Evolutionary conservation across 2,329 filamentous ascomycete species (phyloP).

Genomic region (Colletotrichum godetiae): DNA sequence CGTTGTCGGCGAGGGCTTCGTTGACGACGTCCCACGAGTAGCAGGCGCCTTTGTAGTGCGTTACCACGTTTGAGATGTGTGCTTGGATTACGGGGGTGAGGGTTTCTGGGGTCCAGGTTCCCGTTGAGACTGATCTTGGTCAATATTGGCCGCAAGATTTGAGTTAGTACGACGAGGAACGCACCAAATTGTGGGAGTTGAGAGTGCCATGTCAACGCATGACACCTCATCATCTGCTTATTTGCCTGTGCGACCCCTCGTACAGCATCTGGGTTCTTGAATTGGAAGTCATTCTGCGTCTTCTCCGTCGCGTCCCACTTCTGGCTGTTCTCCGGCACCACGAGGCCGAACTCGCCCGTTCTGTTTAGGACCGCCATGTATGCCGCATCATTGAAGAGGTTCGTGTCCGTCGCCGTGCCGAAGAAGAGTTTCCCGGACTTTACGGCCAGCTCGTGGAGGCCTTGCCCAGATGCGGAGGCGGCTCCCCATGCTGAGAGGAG

Average conservation of each 20-base stretch:
- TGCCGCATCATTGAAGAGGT: slow-evolving; percentile 57
- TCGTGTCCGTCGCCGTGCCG: slow-evolving; percentile 69
- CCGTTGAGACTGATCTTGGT: slow-evolving; percentile 66
- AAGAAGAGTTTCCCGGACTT: slow-evolving; percentile 68
- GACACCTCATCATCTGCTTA: slow-evolving; percentile 65
- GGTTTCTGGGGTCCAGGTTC: slow-evolving; percentile 67
- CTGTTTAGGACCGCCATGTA: slow-evolving; percentile 67
- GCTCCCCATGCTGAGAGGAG: neutral
- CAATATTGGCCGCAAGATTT: slow-evolving; percentile 65
- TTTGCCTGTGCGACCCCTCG: slow-evolving; percentile 54
- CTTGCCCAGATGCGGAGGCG: slow-evolving; percentile 41
- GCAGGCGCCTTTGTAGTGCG: slow-evolving; percentile 57
- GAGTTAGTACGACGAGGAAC: slow-evolving; percentile 38
- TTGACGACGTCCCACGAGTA: slow-evolving; percentile 65
- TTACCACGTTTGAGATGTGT: slow-evolving; percentile 59
- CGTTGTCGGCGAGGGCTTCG: slow-evolving; percentile 66
- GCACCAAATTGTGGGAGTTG: slow-evolving; percentile 61
- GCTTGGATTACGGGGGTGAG: slow-evolving; percentile 55
- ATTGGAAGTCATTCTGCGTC: slow-evolving; percentile 67
- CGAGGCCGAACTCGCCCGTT: slow-evolving; percentile 68
- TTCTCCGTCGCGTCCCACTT: slow-evolving; percentile 72
- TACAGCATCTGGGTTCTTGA: slow-evolving; percentile 64
- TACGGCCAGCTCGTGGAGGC: slow-evolving; percentile 60
- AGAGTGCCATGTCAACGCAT: slow-evolving; percentile 73
- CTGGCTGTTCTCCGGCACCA: slow-evolving; percentile 70